Evolutionary conservation across 2,329 filamentous ascomycete species (phyloP).

Genomic region (Botryotinia globosa): DNA sequence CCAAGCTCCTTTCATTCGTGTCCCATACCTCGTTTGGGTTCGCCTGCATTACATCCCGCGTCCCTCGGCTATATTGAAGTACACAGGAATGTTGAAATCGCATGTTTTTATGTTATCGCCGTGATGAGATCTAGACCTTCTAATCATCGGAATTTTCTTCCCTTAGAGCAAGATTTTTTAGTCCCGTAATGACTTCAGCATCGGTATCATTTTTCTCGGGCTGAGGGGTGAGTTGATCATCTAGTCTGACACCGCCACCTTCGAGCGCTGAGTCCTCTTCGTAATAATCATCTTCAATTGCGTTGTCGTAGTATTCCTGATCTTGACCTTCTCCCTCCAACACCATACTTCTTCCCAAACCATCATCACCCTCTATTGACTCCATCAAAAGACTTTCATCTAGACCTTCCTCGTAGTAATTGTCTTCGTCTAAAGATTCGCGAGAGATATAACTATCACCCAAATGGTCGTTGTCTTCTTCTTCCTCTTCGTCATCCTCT

Average conservation of each 20-base stretch:
- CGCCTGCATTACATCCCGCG: background rate
- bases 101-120: background rate
- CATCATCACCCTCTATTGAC: constrained; percentile 32
- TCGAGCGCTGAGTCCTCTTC: constrained; percentile 1
- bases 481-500: constrained; percentile 49
- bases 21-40: background rate
- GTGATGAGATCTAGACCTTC: constrained; percentile 24
- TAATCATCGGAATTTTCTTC: constrained; percentile 35
- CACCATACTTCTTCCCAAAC: constrained; percentile 29
- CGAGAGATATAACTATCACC: constrained; percentile 57
- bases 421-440: constrained; percentile 46
- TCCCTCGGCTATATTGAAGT: background rate
- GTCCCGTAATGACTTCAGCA: constrained; percentile 59
- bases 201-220: constrained; percentile 45
- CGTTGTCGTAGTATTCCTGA: constrained; percentile 11
- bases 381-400: constrained; percentile 34
- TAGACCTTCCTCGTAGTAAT: constrained; percentile 40
- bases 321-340: constrained; percentile 38
- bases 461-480: constrained; percentile 51
- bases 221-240: background rate
- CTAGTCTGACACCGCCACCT: background rate
- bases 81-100: background rate
- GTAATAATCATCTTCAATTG: constrained; percentile 21
- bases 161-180: constrained; percentile 52
- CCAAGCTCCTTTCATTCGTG: background rate